Evolutionary conservation across 129 eudicot genomes (phyloP), one percentile per base, ranked within the genome.

Genomic region (Artemisia annua): DNA sequence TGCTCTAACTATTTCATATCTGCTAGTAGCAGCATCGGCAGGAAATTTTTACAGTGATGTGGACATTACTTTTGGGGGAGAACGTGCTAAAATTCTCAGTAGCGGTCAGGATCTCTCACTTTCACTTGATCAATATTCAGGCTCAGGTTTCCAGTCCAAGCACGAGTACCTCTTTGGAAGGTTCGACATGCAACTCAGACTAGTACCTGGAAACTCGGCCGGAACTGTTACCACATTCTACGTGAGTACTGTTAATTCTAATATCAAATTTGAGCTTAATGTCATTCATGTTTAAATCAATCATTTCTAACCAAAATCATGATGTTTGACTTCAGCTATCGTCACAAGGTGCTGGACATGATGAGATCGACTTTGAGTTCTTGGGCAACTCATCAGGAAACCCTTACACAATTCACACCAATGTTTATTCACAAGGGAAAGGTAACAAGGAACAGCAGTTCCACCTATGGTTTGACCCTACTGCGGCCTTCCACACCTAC

Each of bases 151-250:
- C 39, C 70, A 74, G 58, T 73, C 79, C 67, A 80, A 74, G 61
- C 71, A 80, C 10, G 79, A 80, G 76, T 80, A 59, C 43, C 78
- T 73, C 24, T 80, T 80, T 3, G 79, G 75, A 39, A 74, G 83
- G 67, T 67, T 80, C 16, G 79, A 80, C 52, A 74, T 67, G 79
- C 79, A 80, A 53, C 80, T 80, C 62, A 80, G 75, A 64, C 69
- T 80, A 32, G 84, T 80, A 7, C 80, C 74, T 16, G 83, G 74
- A n/a, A 80, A 80, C 67, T 80, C 83, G 0, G 79, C 76, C n/a
- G 79, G 83, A 32, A 74, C 84, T 10, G 84, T 80, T 20, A 80
- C 84, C 62, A 80, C 84, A 5, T 80, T 74, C 17, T 74, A 80
- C 46, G 84, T 69, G 1, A 69, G 84, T 43, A 62, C n/a, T 62